phyloP scores from a whole-genome alignment of 2,329 filamentous ascomycete genomes.

The Cladorrhinum sp. region DNA sequence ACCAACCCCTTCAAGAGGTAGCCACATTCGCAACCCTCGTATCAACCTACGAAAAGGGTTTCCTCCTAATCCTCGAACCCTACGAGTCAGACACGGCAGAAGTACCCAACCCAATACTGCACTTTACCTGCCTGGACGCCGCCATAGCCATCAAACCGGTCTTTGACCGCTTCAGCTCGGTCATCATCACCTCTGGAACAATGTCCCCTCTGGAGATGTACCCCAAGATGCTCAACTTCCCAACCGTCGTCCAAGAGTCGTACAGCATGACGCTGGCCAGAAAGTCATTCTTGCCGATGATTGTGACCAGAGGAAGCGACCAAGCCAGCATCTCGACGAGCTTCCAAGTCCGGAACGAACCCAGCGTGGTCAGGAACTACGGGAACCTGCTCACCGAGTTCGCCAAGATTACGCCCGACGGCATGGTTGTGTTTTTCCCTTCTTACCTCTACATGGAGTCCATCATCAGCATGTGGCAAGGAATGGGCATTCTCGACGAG shows the following conservation, averaged over 20 bases:
- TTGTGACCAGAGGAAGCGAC: conserved; percentile 91
- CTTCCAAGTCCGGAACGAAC: conserved; percentile 94
- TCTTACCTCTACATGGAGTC: conserved; percentile 99
- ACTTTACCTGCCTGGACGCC: conserved; percentile 94
- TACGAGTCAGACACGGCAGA: conserved; percentile 94
- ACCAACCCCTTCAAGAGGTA: conserved; percentile 93
- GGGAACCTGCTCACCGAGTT: conserved; percentile 92
- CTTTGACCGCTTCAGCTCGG: conserved; percentile 94
- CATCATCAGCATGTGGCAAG: conserved; percentile 99
- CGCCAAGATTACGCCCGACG: conserved; percentile 91
- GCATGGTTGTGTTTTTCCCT: conserved; percentile 98
- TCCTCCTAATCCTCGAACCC: conserved; percentile 92
- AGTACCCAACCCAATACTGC: conserved; percentile 92
- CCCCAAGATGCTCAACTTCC: conserved; percentile 95
- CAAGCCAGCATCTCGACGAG: conserved; percentile 90
- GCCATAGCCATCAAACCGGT: conserved; percentile 98
- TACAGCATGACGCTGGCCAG: conserved; percentile 95
- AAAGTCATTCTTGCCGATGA: conserved; percentile 95
- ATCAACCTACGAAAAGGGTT: conserved; percentile 95
- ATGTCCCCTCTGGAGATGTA: conserved; percentile 98
- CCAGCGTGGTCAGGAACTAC: conserved; percentile 95
- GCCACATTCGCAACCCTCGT: conserved; percentile 95
- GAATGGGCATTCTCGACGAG: conserved; percentile 94
- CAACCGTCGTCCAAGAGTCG: conserved; percentile 90
- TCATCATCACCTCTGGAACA: conserved; percentile 97